A percentile compares a stretch with the other conserved stretches of the same genome.
Conservation (phyloP, 164 flowering plant species). For the Protea cynaroides region DNA sequence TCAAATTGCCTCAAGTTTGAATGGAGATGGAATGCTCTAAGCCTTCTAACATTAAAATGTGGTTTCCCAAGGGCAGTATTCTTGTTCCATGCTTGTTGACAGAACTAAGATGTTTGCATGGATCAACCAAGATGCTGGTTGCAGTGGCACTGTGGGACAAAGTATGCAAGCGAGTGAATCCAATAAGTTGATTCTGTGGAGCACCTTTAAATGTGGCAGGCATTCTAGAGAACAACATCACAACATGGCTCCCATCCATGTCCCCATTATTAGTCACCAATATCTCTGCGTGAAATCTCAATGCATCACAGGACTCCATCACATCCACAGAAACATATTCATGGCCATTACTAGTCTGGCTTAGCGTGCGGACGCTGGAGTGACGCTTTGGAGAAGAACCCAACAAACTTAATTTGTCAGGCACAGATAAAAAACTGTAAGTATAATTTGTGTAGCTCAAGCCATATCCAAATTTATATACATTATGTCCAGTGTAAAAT, state of each 20-base stretch:
- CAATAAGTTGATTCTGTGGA: slow-evolving; percentile 68
- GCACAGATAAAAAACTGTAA: slow-evolving; percentile 54
- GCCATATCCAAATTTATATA: slow-evolving; percentile 75
- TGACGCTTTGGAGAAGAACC: slow-evolving; percentile 7
- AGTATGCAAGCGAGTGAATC: slow-evolving; percentile 54
- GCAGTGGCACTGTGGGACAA: slow-evolving; percentile 27
- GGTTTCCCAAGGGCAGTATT: slow-evolving; percentile 57
- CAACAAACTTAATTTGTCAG: slow-evolving; percentile 35
- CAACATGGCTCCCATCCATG: slow-evolving; percentile 68
- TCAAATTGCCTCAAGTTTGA: slow-evolving; percentile 10
- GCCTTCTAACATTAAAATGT: slow-evolving; percentile 42
- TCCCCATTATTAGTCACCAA: slow-evolving; percentile 65
- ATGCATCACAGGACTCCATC: slow-evolving; percentile 41
- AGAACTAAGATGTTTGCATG: slow-evolving; percentile 69
- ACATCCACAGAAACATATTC: slow-evolving; percentile 42
- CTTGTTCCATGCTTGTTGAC: slow-evolving; percentile 53
- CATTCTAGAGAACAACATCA: slow-evolving; percentile 51
- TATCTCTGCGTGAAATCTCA: slow-evolving; percentile 45
- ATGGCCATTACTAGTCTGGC: slow-evolving; percentile 16
- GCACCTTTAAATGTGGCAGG: slow-evolving; percentile 32
- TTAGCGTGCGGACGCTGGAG: slow-evolving; percentile 11
- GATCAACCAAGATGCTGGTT: slow-evolving; percentile 51
- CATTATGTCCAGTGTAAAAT: slow-evolving; percentile 61
- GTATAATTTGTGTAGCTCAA: slow-evolving; percentile 59
- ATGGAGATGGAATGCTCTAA: slow-evolving; percentile 38